These are phyloP conservation scores for Arachis stenosperma DNA, from an alignment of 306 rosid genomes.

Conservation along the genomic window DNA sequence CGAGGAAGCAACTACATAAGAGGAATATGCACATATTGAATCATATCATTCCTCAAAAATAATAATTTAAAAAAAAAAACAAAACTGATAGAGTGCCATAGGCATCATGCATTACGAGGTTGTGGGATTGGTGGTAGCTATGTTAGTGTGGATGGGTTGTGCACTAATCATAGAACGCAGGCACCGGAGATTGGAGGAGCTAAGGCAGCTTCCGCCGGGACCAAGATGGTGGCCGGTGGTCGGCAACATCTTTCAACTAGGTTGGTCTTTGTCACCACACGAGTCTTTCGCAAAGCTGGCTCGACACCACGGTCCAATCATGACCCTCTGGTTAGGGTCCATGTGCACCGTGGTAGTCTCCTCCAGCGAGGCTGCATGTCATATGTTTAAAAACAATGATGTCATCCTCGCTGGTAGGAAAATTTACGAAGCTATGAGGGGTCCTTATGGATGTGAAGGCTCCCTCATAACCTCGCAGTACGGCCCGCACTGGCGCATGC, in stretches of 20 bases:
- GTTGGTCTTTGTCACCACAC: conserved; percentile 64
- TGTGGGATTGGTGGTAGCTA: conserved; percentile 32
- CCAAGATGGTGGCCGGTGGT: conserved; percentile 77
- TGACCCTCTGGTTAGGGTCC: conserved; percentile 81
- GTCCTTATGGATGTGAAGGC: conserved; percentile 59
- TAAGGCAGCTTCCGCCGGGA: conserved; percentile 74
- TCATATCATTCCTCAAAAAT: background rate
- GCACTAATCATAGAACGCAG: conserved; percentile 6
- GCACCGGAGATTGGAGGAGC: conserved; percentile 8
- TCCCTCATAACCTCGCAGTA: conserved; percentile 74
- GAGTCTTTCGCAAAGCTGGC: conserved; percentile 64
- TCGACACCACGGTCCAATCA: conserved; percentile 69
- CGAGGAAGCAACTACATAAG: background rate
- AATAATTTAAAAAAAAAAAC: background rate
- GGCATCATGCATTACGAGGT: conserved; percentile 44
- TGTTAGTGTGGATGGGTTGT: conserved; percentile 46
- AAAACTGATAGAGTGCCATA: too few relatives aligned
- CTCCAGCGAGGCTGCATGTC: conserved; percentile 56
- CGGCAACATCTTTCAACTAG: conserved; percentile 72
- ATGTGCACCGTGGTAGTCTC: conserved; percentile 84
- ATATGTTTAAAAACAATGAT: conserved; percentile 76
- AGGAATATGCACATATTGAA: background rate
- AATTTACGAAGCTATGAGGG: conserved; percentile 84
- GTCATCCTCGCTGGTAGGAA: conserved; percentile 68
- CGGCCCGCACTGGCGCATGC: conserved; percentile 82